phyloP scores from a whole-genome alignment of 2,329 filamentous ascomycete species.

The Thelonectria blattea region DNA sequence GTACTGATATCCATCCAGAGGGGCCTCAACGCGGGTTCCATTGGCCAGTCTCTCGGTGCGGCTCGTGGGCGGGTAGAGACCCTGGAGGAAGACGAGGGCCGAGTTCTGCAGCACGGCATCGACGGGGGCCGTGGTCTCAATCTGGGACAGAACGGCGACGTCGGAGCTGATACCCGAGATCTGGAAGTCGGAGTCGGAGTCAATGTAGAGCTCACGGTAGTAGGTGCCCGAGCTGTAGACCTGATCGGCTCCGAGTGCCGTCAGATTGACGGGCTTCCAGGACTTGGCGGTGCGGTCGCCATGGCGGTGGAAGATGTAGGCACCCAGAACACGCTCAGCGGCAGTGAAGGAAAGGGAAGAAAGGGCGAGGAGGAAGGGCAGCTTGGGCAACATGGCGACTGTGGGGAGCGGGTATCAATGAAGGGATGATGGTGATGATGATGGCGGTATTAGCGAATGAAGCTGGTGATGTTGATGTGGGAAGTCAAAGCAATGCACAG shows the following conservation, averaged over 20 bases:
- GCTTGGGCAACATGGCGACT: slow-evolving; percentile 48
- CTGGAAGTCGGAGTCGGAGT: slow-evolving; percentile 59
- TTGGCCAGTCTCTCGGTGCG: slow-evolving; percentile 70
- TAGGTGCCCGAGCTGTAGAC: slow-evolving; percentile 74
- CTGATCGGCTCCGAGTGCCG: slow-evolving; percentile 78
- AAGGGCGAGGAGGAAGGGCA: slow-evolving; percentile 41
- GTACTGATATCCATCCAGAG: slow-evolving; percentile 82
- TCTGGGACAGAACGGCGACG: slow-evolving; percentile 71
- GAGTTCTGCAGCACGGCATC: slow-evolving; percentile 83
- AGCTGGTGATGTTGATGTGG: slow-evolving; percentile 16
- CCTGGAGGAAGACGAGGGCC: slow-evolving; percentile 81
- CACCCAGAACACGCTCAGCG: slow-evolving; percentile 76
- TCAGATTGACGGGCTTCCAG: slow-evolving; percentile 73
- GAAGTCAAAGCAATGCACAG: not conserved
- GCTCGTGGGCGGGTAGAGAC: slow-evolving; percentile 81
- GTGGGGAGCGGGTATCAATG: not conserved
- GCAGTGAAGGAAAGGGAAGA: slow-evolving; percentile 46
- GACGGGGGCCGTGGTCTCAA: slow-evolving; percentile 73
- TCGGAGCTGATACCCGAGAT: slow-evolving; percentile 72
- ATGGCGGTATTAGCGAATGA: no score
- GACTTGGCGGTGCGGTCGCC: slow-evolving; percentile 86
- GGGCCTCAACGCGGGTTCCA: slow-evolving; percentile 68
- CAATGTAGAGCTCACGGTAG: slow-evolving; percentile 79
- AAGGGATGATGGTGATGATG: not conserved
- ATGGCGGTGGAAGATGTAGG: slow-evolving; percentile 88